phyloP scores from a whole-genome alignment of 441 rosid genomes.

The Biscutella auriculata region DNA sequence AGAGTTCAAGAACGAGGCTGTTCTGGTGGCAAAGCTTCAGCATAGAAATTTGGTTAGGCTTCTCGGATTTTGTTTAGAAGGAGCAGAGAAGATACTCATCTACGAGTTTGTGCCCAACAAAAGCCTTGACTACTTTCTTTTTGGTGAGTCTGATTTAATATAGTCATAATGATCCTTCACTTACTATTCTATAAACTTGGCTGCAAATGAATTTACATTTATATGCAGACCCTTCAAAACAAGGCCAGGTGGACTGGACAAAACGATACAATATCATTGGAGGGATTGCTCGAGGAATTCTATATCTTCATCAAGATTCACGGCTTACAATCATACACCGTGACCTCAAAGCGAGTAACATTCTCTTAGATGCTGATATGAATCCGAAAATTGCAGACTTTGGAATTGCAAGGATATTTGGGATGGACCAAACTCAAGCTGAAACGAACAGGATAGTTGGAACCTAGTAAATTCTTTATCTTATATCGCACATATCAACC shows the following conservation, averaged over 20 bases:
- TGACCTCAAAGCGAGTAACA: conserved; percentile 41
- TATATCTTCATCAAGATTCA: conserved; percentile 48
- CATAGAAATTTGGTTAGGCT: conserved; percentile 35
- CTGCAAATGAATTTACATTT: no score
- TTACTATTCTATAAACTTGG: not conserved
- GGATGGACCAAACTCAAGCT: conserved; percentile 30
- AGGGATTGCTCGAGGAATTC: conserved; percentile 40
- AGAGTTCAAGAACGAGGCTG: conserved; percentile 47
- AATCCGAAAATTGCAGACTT: conserved; percentile 44
- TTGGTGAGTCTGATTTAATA: no score
- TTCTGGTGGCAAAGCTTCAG: conserved; percentile 32
- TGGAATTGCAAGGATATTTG: conserved; percentile 37
- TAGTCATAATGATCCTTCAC: conserved; percentile 11
- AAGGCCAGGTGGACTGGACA: conserved; percentile 44
- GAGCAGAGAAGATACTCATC: conserved; percentile 33
- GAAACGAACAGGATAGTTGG: conserved; percentile 29
- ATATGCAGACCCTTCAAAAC: no score
- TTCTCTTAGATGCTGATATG: conserved; percentile 35
- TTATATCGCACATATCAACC: no score
- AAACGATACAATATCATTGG: conserved; percentile 37
- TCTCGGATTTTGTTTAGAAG: conserved; percentile 34
- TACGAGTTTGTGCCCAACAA: conserved; percentile 38
- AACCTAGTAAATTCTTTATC: conserved; percentile 43
- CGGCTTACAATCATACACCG: conserved; percentile 37
- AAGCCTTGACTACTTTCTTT: conserved; percentile 34